Percentiles rank a stretch among this genome's conserved stretches.
Evolutionary conservation across 2,329 filamentous ascomycete species (phyloP).

Genomic region (Chrysoporthe cubensis): DNA sequence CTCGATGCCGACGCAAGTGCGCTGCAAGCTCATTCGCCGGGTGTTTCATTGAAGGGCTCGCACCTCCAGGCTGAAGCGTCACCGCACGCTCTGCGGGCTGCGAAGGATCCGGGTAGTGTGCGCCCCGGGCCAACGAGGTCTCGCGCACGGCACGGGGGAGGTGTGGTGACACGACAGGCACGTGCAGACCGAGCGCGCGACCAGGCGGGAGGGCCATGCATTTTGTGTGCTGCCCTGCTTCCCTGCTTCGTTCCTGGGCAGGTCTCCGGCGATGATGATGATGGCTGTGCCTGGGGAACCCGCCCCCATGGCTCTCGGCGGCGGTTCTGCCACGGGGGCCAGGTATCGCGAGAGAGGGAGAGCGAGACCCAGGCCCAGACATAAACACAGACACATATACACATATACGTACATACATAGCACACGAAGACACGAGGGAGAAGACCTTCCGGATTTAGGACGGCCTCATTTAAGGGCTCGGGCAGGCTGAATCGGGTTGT

Average conservation of each 20-base stretch:
- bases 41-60: slow-evolving; percentile 7
- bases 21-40: neutral
- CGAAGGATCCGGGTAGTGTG: neutral
- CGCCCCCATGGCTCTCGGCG: no score
- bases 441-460: slow-evolving; percentile 6
- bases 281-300: no score
- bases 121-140: neutral
- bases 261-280: no score
- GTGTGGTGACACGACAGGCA: slow-evolving; percentile 2
- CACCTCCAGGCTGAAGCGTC: slow-evolving; percentile 1
- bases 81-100: neutral
- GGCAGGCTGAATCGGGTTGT: neutral
- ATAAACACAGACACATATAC: no score
- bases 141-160: neutral
- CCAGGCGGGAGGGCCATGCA: neutral
- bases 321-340: no score
- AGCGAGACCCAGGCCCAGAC: no score
- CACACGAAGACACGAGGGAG: no score
- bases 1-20: neutral
- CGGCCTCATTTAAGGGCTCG: slow-evolving; percentile 3
- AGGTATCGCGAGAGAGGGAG: no score
- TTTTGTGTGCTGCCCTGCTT: neutral
- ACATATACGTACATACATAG: no score
- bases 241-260: neutral
- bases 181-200: neutral